Conservation (phyloP, 2,329 filamentous ascomycete genomes). For the Penicillium rolfsii region DNA sequence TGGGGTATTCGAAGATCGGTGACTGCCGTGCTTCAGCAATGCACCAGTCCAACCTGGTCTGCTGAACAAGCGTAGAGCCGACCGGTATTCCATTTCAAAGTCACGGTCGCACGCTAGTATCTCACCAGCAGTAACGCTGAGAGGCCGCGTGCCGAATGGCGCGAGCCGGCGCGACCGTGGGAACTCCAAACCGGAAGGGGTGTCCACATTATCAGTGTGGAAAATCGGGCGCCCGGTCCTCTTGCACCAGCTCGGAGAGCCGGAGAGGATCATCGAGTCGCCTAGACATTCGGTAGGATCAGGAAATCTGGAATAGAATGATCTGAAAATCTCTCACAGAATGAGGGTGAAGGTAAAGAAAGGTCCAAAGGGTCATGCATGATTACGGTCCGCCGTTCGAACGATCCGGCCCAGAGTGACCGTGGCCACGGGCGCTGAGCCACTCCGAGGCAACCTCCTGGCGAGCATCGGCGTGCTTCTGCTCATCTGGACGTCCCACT, state of each 20-base stretch:
- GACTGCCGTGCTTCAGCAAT: constrained; percentile 5
- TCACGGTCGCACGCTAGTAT: constrained; percentile 11
- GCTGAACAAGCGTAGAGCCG: not conserved
- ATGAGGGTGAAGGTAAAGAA: not conserved
- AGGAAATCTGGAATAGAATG: constrained; percentile 7
- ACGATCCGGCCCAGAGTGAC: constrained; percentile 41
- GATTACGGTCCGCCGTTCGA: constrained; percentile 39
- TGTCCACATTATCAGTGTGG: constrained; percentile 6
- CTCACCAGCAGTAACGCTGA: constrained; percentile 5
- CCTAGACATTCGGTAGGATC: constrained; percentile 16
- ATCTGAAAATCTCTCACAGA: constrained; percentile 3
- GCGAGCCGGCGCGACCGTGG: constrained; percentile 14
- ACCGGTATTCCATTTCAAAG: not conserved
- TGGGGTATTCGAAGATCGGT: not conserved
- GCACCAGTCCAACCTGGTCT: constrained; percentile 8
- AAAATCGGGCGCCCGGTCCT: constrained; percentile 16
- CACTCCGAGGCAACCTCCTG: constrained; percentile 41
- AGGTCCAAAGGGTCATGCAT: not conserved
- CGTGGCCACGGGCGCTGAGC: constrained; percentile 35
- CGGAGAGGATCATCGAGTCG: constrained; percentile 15
- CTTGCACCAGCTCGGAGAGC: constrained; percentile 9
- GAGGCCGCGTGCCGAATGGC: not conserved
- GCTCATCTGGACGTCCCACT: constrained; percentile 40
- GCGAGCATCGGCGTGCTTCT: constrained; percentile 46
- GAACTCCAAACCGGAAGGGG: constrained; percentile 11